A percentile compares a stretch with the other conserved stretches of the same genome.
These are phyloP conservation scores for Mucor circinelloides DNA, from an alignment of 371 early-diverging fungal genomes.

Conservation along the genomic window DNA sequence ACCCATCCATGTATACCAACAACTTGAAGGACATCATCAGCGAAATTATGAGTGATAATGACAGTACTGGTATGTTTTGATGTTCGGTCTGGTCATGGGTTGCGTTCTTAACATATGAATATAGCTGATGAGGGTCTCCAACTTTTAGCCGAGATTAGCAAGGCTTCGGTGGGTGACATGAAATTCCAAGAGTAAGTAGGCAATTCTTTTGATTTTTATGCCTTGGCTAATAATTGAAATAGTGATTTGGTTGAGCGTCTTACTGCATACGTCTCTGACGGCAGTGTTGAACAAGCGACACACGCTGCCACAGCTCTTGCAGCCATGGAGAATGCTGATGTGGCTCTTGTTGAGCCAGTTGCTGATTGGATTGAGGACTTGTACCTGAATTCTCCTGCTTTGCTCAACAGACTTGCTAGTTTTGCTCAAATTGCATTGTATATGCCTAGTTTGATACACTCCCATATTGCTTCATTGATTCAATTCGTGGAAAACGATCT, in stretches of 20 bases:
- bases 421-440: conserved; percentile 64
- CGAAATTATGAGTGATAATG: conserved; percentile 12
- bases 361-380: conserved; percentile 31
- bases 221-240: not conserved
- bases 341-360: conserved; percentile 1
- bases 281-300: conserved; percentile 57
- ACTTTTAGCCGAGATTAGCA: conserved; percentile 64
- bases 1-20: conserved; percentile 24
- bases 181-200: conserved; percentile 35
- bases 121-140: conserved; percentile 62
- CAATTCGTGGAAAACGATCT: conserved; percentile 65
- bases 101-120: not conserved
- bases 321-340: conserved; percentile 36
- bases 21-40: conserved; percentile 11
- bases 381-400: conserved; percentile 18
- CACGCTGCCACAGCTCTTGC: conserved; percentile 64
- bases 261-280: conserved; percentile 44
- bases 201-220: not conserved
- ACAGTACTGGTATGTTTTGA: conserved; percentile 5
- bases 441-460: conserved; percentile 47
- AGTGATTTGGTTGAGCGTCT: conserved; percentile 49
- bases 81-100: not conserved
- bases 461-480: conserved; percentile 40
- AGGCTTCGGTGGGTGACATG: conserved; percentile 52
- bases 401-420: conserved; percentile 51